Evolutionary conservation across 768 basidiomycete genomes (phyloP), one percentile per base, ranked within the genome.

Genomic region (Podaxis sp.): DNA sequence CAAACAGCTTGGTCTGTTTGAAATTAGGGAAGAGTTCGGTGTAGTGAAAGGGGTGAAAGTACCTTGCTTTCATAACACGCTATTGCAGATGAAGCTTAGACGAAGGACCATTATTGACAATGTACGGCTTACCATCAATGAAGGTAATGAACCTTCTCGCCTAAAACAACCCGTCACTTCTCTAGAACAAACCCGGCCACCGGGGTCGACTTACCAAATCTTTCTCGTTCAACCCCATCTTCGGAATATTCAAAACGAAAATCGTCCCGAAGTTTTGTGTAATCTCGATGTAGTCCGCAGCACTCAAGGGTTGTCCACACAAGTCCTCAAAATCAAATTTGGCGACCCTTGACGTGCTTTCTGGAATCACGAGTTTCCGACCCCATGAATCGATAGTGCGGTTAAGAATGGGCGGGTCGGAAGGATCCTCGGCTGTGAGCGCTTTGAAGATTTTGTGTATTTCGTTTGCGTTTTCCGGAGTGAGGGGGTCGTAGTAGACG

Each of bases 111-210:
- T 16, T 38, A 40, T 36, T 64, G 52, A 10, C 28, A 35, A 16
- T 37, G 23, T 42, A 58, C 51, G 55, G 80, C 83, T 62, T 56
- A 85, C 90, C 90, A 77, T 99, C 97, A 66, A 99, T 89, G 71
- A 98, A 98, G 0, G 95, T 95, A 69, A 99, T 99, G 71, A 99
- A 98, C 63, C 97, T 78, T 66, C 97, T 81, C 18, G 95, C 95
- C 91, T 92, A 65, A n/a, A 48, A 44, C 35, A 50, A 64, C 21
- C 57, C 6, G 44, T 58, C 48, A 56, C 11, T 47, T 27, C 28
- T 9, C 23, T 25, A 16, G 14, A 28, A 54, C 46, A 11, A 32
- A 28, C n/a, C 10, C 54, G 38, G 16, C 53, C 59, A 61, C 47
- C 14, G 38, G 59, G 27, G 10, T 38, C 64, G 68, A 66, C 70